A percentile compares a stretch with the other conserved stretches of the same genome.
Evolutionary conservation across 2,329 filamentous ascomycete genomes (phyloP).

Genomic region (Cercospora brassicicola): DNA sequence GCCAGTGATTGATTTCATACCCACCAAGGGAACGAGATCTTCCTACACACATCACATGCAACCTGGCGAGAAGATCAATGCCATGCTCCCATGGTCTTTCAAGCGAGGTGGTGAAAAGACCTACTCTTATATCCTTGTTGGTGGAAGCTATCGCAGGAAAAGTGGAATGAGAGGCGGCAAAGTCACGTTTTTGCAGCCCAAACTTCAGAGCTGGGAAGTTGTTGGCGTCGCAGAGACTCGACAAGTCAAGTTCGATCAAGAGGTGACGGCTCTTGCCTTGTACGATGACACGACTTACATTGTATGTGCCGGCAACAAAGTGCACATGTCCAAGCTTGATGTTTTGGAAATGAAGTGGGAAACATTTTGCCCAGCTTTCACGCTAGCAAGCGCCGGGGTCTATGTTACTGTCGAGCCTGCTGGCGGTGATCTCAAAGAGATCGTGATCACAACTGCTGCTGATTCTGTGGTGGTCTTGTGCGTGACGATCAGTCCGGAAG

Average conservation of each 20-base stretch:
- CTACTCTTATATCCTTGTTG: slow-evolving; percentile 64
- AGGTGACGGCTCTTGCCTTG: slow-evolving; percentile 59
- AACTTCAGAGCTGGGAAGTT: slow-evolving; percentile 48
- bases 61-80: slow-evolving; percentile 59
- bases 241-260: slow-evolving; percentile 50
- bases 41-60: slow-evolving; percentile 48
- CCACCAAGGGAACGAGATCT: slow-evolving; percentile 18
- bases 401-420: slow-evolving; percentile 48
- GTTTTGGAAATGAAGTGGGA: slow-evolving; percentile 32
- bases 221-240: slow-evolving; percentile 48
- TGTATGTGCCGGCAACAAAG: slow-evolving; percentile 46
- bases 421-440: slow-evolving; percentile 38
- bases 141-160: slow-evolving; percentile 47
- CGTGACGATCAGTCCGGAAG: slow-evolving; percentile 39
- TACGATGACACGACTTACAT: slow-evolving; percentile 59
- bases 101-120: slow-evolving; percentile 51
- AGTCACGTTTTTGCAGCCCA: slow-evolving; percentile 43
- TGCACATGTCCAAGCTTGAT: slow-evolving; percentile 46
- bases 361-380: slow-evolving; percentile 36
- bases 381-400: slow-evolving; percentile 44
- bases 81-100: slow-evolving; percentile 62
- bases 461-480: slow-evolving; percentile 56
- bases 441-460: slow-evolving; percentile 56
- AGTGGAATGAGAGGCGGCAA: slow-evolving; percentile 45
- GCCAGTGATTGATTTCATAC: slow-evolving; percentile 50